Evolutionary conservation across 1,284 basidiomycete genomes (phyloP).

Genomic region (Taiwanofungus camphoratus): DNA sequence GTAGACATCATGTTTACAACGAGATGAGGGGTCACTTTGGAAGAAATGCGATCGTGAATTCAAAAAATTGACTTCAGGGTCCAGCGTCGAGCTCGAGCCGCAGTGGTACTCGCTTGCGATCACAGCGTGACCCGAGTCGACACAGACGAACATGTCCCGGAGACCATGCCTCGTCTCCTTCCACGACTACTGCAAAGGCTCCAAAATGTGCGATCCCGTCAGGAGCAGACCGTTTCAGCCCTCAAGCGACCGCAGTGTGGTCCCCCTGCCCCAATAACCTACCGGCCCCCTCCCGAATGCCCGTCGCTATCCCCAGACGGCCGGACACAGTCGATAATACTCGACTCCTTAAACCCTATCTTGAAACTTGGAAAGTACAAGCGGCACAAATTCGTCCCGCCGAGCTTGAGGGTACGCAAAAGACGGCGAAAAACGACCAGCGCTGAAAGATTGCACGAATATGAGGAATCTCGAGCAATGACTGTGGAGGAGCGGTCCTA

Average conservation of each 20-base stretch:
- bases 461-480: slow-evolving; percentile 51
- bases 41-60: no score
- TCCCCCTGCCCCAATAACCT: no score
- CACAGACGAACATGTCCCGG: background rate
- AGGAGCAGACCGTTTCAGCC: slow-evolving; percentile 1
- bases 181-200: slow-evolving; percentile 50
- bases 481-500: slow-evolving; percentile 52
- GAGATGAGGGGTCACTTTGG: no score
- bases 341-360: slow-evolving; percentile 19
- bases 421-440: slow-evolving; percentile 3
- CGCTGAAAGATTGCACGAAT: slow-evolving; percentile 7
- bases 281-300: slow-evolving; percentile 15
- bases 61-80: no score
- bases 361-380: slow-evolving; percentile 13
- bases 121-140: background rate
- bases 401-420: slow-evolving; percentile 8
- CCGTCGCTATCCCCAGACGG: slow-evolving; percentile 17
- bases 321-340: slow-evolving; percentile 19
- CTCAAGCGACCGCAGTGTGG: slow-evolving; percentile 1
- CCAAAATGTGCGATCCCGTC: slow-evolving; percentile 20
- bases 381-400: slow-evolving; percentile 12
- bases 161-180: slow-evolving; percentile 69
- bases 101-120: no score
- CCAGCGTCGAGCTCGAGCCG: no score
- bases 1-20: no score